phyloP scores from a whole-genome alignment of 148 eudicot genomes.

The Rheum nobile region DNA sequence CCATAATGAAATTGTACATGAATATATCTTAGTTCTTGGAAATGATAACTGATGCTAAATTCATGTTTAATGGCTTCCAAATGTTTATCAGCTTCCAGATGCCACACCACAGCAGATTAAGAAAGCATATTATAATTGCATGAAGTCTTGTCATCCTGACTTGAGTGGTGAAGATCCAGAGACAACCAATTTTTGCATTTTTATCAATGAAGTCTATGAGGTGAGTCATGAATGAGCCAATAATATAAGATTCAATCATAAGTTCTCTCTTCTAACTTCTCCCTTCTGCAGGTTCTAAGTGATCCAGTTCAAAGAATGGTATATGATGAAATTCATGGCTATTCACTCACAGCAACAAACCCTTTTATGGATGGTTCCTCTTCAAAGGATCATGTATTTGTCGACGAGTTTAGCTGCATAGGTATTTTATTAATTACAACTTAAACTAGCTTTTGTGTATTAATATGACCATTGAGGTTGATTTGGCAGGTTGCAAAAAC shows the following conservation, averaged over 20 bases:
- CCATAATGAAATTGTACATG: neutral
- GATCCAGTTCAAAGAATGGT: constrained; percentile 94
- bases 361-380: constrained; percentile 78
- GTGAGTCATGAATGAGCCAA: constrained; percentile 24
- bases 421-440: constrained; percentile 24
- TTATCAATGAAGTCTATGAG: constrained; percentile 87
- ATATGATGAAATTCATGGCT: constrained; percentile 93
- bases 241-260: neutral
- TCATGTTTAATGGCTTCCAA: neutral
- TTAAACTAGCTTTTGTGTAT: neutral
- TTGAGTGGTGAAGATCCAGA: constrained; percentile 87
- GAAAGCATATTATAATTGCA: constrained; percentile 92
- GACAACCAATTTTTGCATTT: constrained; percentile 85
- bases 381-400: constrained; percentile 83
- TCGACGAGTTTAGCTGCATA: constrained; percentile 98
- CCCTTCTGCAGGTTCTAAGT: constrained; percentile 57
- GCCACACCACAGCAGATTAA: constrained; percentile 87
- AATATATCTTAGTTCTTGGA: neutral
- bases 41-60: neutral
- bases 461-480: neutral
- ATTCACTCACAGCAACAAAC: constrained; percentile 78
- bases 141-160: constrained; percentile 99
- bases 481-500: constrained; percentile 69
- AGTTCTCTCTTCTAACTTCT: neutral
- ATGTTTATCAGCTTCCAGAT: constrained; percentile 37